A percentile compares a stretch with the other conserved stretches of the same genome.
phyloP scores from a whole-genome alignment of 2,329 filamentous ascomycete genomes.

The Lomentospora prolificans region DNA sequence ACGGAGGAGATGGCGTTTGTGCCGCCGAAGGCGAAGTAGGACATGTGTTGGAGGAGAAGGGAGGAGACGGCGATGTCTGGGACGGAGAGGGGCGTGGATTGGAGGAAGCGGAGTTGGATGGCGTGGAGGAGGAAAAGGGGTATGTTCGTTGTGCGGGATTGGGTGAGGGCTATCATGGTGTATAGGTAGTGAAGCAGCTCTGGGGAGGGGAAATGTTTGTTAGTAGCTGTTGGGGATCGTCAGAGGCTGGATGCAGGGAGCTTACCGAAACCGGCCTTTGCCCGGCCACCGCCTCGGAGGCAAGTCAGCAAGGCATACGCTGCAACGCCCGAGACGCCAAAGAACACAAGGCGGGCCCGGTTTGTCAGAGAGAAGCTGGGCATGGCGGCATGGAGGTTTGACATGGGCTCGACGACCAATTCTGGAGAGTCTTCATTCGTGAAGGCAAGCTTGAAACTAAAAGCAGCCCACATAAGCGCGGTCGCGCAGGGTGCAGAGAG shows the following conservation, averaged over 20 bases:
- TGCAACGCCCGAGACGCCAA: constrained; percentile 30
- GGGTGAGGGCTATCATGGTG: constrained; percentile 72
- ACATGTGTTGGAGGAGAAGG: constrained; percentile 67
- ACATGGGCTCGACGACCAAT: constrained; percentile 45
- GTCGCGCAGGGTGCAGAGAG: constrained; percentile 28
- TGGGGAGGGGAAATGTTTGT: constrained; percentile 10
- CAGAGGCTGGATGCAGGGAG: not conserved
- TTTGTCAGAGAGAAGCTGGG: constrained; percentile 34
- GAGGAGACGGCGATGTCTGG: constrained; percentile 58
- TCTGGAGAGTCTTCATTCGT: constrained; percentile 83
- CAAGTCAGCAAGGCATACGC: constrained; percentile 30
- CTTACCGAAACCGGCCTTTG: constrained; percentile 3
- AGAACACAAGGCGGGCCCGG: constrained; percentile 40
- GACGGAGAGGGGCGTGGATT: constrained; percentile 35
- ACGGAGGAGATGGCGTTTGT: constrained; percentile 95
- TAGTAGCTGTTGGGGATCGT: constrained; percentile 11
- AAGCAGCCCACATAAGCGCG: constrained; percentile 41
- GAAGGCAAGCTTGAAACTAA: constrained; percentile 85
- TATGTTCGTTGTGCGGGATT: constrained; percentile 76
- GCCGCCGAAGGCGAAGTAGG: constrained; percentile 85
- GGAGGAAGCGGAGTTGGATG: constrained; percentile 41
- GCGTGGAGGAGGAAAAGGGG: constrained; percentile 74
- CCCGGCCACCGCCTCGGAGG: constrained; percentile 16
- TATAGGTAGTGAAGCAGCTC: constrained; percentile 59
- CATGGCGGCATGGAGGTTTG: constrained; percentile 28